phyloP scores from a whole-genome alignment of 2,329 filamentous ascomycete species.

The Onygenales sp. region DNA sequence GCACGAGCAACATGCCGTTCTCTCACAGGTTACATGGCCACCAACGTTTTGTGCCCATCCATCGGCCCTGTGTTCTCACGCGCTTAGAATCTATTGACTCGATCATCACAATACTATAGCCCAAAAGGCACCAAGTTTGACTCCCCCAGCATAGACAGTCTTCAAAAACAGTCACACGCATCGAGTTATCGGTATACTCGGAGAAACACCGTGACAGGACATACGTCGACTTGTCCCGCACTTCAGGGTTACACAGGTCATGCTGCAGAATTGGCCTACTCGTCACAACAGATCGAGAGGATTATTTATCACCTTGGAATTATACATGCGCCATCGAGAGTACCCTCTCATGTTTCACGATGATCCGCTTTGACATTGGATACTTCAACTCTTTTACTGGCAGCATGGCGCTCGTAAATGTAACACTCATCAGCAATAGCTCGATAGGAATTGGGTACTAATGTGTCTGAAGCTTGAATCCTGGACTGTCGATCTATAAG shows the following conservation, averaged over 20 bases:
- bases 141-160: not conserved
- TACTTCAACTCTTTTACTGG: not conserved
- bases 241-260: too few species aligned
- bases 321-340: too few species aligned
- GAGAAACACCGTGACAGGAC: not conserved
- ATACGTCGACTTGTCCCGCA: not conserved
- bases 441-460: not conserved
- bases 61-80: not conserved
- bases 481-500: not conserved
- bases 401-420: not conserved
- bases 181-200: not conserved
- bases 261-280: too few species aligned
- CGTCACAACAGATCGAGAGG: not conserved
- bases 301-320: not conserved
- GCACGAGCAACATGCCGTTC: too few species aligned
- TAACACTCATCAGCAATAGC: not conserved
- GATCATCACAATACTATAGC: not conserved
- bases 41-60: not conserved
- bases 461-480: not conserved
- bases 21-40: not conserved
- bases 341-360: too few species aligned
- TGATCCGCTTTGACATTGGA: not conserved
- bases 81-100: not conserved
- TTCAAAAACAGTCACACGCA: not conserved
- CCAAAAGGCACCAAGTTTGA: not conserved